These are phyloP conservation scores for Lotus japonicus DNA, from an alignment of 306 rosid genomes.

Conservation along the genomic window DNA sequence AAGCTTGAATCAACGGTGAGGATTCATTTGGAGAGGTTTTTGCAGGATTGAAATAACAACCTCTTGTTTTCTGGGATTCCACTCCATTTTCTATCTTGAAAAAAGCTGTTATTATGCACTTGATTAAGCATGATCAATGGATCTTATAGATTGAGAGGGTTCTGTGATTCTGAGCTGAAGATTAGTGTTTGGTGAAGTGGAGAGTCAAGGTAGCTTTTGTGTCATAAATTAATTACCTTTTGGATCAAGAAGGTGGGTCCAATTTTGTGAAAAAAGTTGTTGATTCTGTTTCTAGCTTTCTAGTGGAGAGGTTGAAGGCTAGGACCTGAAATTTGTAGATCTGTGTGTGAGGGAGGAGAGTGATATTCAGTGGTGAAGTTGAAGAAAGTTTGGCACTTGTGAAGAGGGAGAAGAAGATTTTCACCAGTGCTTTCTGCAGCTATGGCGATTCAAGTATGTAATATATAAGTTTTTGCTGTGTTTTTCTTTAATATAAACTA, in stretches of 20 bases:
- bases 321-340: slow-evolving; percentile 9
- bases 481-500: not conserved
- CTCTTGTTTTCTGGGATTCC: no score
- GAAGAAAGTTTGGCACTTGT: not conserved
- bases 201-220: not conserved
- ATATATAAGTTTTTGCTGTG: not conserved
- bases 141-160: slow-evolving; percentile 13
- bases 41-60: no score
- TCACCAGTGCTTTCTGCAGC: slow-evolving; percentile 23
- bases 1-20: no score
- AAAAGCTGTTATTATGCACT: no score
- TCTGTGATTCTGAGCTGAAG: slow-evolving; percentile 1
- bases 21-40: no score
- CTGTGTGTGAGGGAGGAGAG: not conserved
- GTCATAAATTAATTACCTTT: not conserved
- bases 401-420: slow-evolving; percentile 5
- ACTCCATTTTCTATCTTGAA: no score
- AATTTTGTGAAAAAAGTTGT: not conserved
- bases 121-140: slow-evolving; percentile 19
- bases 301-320: not conserved
- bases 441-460: slow-evolving; percentile 44
- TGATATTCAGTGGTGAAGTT: not conserved
- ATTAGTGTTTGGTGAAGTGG: not conserved
- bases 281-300: not conserved
- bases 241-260: slow-evolving; percentile 3